Evolutionary conservation across 176 grass and related monocot genomes (phyloP).

Genomic region (Oryza australiensis): DNA sequence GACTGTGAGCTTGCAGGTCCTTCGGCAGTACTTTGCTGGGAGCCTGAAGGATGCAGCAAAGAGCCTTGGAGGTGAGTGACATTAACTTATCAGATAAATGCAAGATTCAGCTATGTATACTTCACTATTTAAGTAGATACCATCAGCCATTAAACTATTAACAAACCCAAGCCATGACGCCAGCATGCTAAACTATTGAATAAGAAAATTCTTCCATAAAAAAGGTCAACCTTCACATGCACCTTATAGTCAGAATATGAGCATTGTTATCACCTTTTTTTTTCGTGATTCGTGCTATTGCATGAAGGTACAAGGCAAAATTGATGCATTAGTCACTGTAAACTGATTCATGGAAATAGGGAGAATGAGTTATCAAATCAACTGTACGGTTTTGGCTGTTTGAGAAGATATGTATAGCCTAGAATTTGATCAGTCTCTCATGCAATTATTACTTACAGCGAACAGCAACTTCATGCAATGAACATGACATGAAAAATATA

Average conservation of each 20-base stretch:
- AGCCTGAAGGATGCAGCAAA: constrained; percentile 97
- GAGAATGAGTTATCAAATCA: background rate
- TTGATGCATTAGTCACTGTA: background rate
- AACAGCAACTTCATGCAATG: constrained; percentile 6
- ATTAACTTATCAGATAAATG: constrained; percentile 21
- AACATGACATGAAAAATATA: constrained; percentile 20
- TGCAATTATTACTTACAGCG: constrained; percentile 10
- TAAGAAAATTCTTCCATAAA: constrained; percentile 31
- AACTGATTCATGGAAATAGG: background rate
- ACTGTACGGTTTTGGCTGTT: background rate
- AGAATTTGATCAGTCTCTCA: background rate
- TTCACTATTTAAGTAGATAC: constrained; percentile 38
- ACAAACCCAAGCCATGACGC: background rate
- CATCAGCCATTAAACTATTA: constrained; percentile 35
- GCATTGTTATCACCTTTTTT: constrained; percentile 41
- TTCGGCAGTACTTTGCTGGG: constrained; percentile 85
- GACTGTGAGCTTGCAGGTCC: constrained; percentile 81
- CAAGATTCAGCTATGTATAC: constrained; percentile 31
- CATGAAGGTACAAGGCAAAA: background rate
- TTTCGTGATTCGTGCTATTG: constrained; percentile 10
- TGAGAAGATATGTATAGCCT: background rate
- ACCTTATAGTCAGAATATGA: constrained; percentile 25
- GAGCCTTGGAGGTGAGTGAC: constrained; percentile 77
- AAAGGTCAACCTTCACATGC: constrained; percentile 46
- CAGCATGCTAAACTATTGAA: constrained; percentile 29